phyloP scores from a whole-genome alignment of 805 yeast species.

The Pichia exigua region DNA sequence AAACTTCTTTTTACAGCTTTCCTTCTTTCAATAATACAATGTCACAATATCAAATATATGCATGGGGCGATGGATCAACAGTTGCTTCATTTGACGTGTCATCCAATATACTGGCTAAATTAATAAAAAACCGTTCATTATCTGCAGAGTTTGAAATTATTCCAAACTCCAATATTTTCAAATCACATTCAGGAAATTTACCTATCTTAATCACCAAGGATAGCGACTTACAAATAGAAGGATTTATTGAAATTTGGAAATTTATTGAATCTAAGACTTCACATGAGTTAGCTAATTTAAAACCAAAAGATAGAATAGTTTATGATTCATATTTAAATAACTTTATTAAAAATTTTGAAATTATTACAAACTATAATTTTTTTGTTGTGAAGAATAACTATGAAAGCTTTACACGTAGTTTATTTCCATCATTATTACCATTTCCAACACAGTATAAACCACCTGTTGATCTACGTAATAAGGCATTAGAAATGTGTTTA shows the following conservation, averaged over 20 bases:
- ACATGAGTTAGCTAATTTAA: neutral
- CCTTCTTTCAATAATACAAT: neutral
- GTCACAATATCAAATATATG: conserved; percentile 7
- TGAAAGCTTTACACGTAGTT: conserved; percentile 48
- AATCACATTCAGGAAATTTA: conserved; percentile 40
- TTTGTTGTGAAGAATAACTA: conserved; percentile 52
- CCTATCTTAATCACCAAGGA: conserved; percentile 32
- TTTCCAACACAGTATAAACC: conserved; percentile 72
- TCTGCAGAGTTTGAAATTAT: conserved; percentile 31
- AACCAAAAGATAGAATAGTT: neutral
- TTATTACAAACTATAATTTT: conserved; percentile 38
- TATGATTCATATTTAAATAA: conserved; percentile 1
- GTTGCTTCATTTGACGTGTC: conserved; percentile 45
- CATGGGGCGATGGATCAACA: conserved; percentile 39
- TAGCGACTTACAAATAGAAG: conserved; percentile 15
- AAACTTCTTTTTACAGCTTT: neutral
- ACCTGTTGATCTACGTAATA: conserved; percentile 39
- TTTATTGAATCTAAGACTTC: neutral
- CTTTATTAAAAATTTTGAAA: neutral
- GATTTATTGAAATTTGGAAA: conserved; percentile 4
- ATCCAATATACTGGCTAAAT: conserved; percentile 40
- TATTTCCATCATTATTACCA: conserved; percentile 46
- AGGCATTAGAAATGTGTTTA: conserved; percentile 27
- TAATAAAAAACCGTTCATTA: conserved; percentile 24
- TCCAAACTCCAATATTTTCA: conserved; percentile 51